Conservation (phyloP, 169 alveolate species). For the Theileria orientalis region DNA sequence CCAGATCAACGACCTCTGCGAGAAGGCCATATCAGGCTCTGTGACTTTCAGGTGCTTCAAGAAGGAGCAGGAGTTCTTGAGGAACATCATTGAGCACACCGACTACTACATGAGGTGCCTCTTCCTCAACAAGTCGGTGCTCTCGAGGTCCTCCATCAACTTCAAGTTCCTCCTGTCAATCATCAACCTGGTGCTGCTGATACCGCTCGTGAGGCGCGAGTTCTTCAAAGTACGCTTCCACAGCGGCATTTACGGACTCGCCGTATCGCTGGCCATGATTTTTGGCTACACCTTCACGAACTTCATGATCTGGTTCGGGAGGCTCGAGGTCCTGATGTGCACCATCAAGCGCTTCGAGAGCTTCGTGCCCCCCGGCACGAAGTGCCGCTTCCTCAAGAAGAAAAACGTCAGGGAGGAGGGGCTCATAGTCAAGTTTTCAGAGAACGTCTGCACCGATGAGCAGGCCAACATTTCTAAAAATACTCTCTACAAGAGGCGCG, state of each 20-base stretch:
- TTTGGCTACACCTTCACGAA: conserved; percentile 2
- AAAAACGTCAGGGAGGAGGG: not conserved
- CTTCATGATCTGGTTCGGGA: not conserved
- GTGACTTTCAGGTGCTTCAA: conserved; percentile 39
- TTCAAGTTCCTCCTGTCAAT: conserved; percentile 10
- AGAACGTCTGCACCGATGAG: not conserved
- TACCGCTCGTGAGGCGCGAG: not conserved
- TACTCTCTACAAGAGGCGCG: not conserved
- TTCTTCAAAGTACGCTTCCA: not conserved
- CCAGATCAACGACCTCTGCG: conserved; percentile 38
- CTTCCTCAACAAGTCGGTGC: conserved; percentile 22
- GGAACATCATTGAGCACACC: conserved; percentile 9
- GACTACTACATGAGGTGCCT: conserved; percentile 23
- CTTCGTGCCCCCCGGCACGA: conserved; percentile 7
- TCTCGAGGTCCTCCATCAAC: conserved; percentile 35
- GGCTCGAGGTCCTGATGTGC: conserved; percentile 16
- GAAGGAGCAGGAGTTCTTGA: conserved; percentile 38
- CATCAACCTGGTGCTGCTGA: conserved; percentile 7
- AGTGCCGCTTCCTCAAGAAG: conserved; percentile 4
- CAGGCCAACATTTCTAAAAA: not conserved
- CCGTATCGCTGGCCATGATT: conserved; percentile 9
- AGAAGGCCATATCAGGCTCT: conserved; percentile 46
- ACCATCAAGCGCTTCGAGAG: conserved; percentile 18
- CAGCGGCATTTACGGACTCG: conserved; percentile 12
- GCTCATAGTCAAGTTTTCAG: not conserved